Base-by-base conservation (phyloP, 441 rosid species). In the Adansonia grandidieri region DNA sequence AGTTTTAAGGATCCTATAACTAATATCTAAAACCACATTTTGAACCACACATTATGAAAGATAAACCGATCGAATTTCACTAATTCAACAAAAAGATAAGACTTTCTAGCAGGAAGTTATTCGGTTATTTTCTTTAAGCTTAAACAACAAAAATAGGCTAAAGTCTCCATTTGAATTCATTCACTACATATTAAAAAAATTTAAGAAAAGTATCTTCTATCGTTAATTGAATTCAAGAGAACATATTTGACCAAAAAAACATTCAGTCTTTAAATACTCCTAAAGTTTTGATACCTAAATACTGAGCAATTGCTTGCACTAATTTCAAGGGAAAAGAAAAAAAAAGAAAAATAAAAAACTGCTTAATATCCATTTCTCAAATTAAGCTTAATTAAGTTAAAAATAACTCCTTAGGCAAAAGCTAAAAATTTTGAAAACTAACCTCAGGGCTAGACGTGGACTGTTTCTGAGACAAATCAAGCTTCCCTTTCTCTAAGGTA, bases 401-500 rank as follows among this genome's bases (percentile, higher is more conserved):
- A 45, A 74, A 44, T 11, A 40, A 28, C 22, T 77, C 44, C 50
- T 32, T 17, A 44, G 10, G 19, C n/a, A 2, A 28, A 63, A 47
- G 37, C 40, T 37, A 22, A 9, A 45, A 37, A 24, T 7, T 32
- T 48, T 28, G n/a, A 68, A 74, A 28, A 75, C 81, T 47, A 51
- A 95, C 98, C 98, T 95, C 95, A 44, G 98, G 98, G 79, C 82
- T 85, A 37, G 90, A 80, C 83, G 74, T 77, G 58, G 89, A 64
- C 79, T 82, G 83, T 83, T 92, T 86, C 85, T 89, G 92, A 50
- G 96, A 67, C 82, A 87, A 51, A 75, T 91, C 95, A 17, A 92
- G 91, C 79, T 93, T 95, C 79, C 95, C 94, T 72, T 93, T 95
- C 83, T 95, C 97, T 84, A 95, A 80, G 42, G 98, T 95, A 13